These are phyloP conservation scores for Gossypium gossypioides DNA, from an alignment of 441 rosid species.

Conservation along the genomic window DNA sequence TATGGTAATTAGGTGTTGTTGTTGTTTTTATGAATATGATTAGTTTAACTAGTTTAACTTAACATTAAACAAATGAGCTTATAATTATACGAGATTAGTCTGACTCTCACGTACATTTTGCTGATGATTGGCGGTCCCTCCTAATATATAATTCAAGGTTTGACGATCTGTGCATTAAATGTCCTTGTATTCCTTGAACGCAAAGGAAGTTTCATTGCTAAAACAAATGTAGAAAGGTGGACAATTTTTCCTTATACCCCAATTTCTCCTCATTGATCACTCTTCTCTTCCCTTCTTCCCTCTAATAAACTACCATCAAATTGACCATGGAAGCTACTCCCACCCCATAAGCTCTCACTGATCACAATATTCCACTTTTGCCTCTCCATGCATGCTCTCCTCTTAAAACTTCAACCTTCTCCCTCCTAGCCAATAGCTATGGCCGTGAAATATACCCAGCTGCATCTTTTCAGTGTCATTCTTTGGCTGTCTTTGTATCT, in stretches of 20 bases:
- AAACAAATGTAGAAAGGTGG: constrained; percentile 31
- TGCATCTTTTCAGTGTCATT: constrained; percentile 2
- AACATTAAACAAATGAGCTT: background rate
- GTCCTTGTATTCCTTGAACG: constrained; percentile 50
- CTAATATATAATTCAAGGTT: constrained; percentile 22
- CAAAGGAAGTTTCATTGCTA: constrained; percentile 50
- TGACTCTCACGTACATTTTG: background rate
- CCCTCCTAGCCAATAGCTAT: background rate
- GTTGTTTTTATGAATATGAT: too few relatives aligned
- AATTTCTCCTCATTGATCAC: constrained; percentile 29
- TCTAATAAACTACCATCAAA: background rate
- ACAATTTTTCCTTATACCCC: constrained; percentile 23
- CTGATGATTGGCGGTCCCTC: background rate
- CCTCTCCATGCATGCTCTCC: constrained; percentile 4
- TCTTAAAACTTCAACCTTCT: background rate
- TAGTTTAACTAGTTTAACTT: background rate
- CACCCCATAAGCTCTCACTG: background rate
- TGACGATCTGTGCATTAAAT: constrained; percentile 37
- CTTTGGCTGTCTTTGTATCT: constrained; percentile 20
- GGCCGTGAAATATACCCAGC: constrained; percentile 8
- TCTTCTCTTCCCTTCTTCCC: background rate
- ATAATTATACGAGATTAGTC: background rate
- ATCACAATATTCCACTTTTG: background rate
- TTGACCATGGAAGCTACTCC: background rate
- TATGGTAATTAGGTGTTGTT: too few relatives aligned